These are phyloP conservation scores for Sanghuangporus baumii DNA, from an alignment of 1,284 basidiomycete genomes.

Conservation along the genomic window DNA sequence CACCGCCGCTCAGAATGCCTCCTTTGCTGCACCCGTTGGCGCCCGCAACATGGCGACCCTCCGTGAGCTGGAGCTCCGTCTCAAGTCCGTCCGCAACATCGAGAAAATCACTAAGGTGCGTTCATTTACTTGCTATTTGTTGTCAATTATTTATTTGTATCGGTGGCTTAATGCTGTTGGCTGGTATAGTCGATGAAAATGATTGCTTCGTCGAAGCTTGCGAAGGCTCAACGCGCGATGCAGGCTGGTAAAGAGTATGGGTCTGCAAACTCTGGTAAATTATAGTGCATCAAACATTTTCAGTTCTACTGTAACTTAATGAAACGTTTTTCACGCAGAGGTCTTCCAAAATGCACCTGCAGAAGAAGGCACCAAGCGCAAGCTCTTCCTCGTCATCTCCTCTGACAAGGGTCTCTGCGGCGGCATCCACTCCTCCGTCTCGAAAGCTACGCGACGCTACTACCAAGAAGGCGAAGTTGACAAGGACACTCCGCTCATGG, in stretches of 20 bases:
- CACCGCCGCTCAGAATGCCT: slow-evolving; percentile 44
- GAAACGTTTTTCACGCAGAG: slow-evolving; percentile 43
- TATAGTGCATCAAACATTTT: background rate
- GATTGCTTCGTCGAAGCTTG: slow-evolving; percentile 97
- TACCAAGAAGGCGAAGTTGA: slow-evolving; percentile 46
- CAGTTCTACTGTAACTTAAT: background rate
- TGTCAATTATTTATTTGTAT: background rate
- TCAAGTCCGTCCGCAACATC: slow-evolving; percentile 97
- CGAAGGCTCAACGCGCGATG: slow-evolving; percentile 96
- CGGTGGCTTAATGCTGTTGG: background rate
- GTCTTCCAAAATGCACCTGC: slow-evolving; percentile 71
- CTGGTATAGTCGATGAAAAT: slow-evolving; percentile 91
- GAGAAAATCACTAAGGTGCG: slow-evolving; percentile 98
- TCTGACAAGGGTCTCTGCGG: slow-evolving; percentile 99
- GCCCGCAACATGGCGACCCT: slow-evolving; percentile 94
- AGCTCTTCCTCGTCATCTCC: slow-evolving; percentile 90
- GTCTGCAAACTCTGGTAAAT: slow-evolving; percentile 85
- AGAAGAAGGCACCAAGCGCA: slow-evolving; percentile 59
- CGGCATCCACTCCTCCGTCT: slow-evolving; percentile 98
- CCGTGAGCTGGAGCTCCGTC: slow-evolving; percentile 92
- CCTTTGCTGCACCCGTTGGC: slow-evolving; percentile 55
- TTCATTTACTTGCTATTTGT: slow-evolving; percentile 9
- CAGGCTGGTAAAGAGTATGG: slow-evolving; percentile 92
- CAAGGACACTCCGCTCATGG: slow-evolving; percentile 66
- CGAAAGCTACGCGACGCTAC: slow-evolving; percentile 80